Evolutionary conservation across 225 moss, liverwort and hornwort species (phyloP).

Genomic region (Climacium dendroides): DNA sequence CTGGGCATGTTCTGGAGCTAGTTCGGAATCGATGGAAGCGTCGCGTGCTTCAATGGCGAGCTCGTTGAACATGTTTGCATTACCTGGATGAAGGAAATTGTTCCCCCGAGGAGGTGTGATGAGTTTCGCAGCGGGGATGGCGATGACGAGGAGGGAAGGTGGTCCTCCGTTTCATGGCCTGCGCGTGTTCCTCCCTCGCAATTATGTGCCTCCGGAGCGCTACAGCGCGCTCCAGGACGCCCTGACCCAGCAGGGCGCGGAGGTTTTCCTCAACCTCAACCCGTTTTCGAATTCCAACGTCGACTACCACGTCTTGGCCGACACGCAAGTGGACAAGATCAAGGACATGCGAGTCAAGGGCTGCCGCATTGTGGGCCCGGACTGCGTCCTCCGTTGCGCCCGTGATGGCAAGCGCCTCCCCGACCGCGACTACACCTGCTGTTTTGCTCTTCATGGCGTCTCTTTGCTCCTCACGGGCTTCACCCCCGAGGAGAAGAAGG

Average conservation of each 20-base stretch:
- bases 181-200: slow-evolving; percentile 37
- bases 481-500: slow-evolving; percentile 17
- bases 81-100: not conserved
- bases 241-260: slow-evolving; percentile 22
- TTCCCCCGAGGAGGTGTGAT: not conserved
- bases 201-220: slow-evolving; percentile 36
- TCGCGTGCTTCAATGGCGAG: not conserved
- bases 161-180: slow-evolving; percentile 23
- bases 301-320: slow-evolving; percentile 36
- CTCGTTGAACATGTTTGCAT: not conserved
- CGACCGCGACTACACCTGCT: slow-evolving; percentile 40
- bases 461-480: slow-evolving; percentile 37
- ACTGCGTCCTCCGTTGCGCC: slow-evolving; percentile 40
- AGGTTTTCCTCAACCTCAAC: slow-evolving; percentile 23
- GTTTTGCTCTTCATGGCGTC: slow-evolving; percentile 30
- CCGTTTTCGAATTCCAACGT: slow-evolving; percentile 22
- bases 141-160: slow-evolving; percentile 11
- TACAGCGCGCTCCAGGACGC: slow-evolving; percentile 35
- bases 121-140: not conserved
- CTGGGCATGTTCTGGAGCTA: not conserved
- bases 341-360: slow-evolving; percentile 34
- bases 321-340: slow-evolving; percentile 22
- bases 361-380: slow-evolving; percentile 34
- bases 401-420: slow-evolving; percentile 26
- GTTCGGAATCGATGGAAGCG: not conserved